Evolutionary conservation across 2,329 filamentous ascomycete species (phyloP).

Genomic region (Fusarium equiseti): DNA sequence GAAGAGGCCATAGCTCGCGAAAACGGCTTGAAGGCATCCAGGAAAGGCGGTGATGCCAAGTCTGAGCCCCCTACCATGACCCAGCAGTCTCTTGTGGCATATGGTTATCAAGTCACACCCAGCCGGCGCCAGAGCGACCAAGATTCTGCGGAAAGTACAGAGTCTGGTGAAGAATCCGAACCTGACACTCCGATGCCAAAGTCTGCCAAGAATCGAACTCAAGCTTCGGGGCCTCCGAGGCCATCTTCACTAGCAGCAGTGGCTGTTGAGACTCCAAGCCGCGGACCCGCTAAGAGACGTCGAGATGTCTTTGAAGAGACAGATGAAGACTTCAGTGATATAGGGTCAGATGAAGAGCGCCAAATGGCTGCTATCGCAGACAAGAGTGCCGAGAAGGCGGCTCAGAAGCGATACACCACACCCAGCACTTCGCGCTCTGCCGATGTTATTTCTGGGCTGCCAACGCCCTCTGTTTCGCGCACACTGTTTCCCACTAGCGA

Average conservation of each 20-base stretch:
- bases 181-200: constrained; percentile 6
- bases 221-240: neutral
- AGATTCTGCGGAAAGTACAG: constrained; percentile 16
- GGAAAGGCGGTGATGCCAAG: constrained; percentile 23
- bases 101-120: constrained; percentile 47
- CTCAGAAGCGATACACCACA: constrained; percentile 42
- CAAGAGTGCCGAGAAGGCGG: constrained; percentile 49
- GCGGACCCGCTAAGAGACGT: constrained; percentile 48
- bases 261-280: constrained; percentile 35
- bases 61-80: constrained; percentile 48
- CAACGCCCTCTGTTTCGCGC: constrained; percentile 54
- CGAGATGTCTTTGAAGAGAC: constrained; percentile 46
- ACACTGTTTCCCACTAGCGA: constrained; percentile 52
- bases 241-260: neutral
- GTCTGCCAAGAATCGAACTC: neutral
- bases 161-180: constrained; percentile 30
- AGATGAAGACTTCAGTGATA: constrained; percentile 50
- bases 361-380: constrained; percentile 54
- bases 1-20: constrained; percentile 53
- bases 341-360: constrained; percentile 56
- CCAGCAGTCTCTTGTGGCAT: constrained; percentile 48
- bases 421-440: constrained; percentile 43
- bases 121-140: constrained; percentile 30
- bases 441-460: constrained; percentile 44
- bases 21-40: constrained; percentile 32